phyloP scores from a whole-genome alignment of 2,329 filamentous ascomycete species.

The Colletotrichum sp. region DNA sequence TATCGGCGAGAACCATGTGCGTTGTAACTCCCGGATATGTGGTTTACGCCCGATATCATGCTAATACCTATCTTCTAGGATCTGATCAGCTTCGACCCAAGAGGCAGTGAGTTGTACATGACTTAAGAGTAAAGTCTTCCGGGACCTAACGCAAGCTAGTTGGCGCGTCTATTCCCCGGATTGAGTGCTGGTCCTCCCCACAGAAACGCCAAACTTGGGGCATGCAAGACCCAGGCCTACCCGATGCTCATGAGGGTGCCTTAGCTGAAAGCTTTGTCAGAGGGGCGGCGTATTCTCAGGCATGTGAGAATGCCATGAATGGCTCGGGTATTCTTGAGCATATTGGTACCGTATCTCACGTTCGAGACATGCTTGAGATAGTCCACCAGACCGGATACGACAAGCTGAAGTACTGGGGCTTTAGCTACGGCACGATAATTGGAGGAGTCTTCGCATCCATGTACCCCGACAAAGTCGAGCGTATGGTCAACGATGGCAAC shows the following conservation, averaged over 20 bases:
- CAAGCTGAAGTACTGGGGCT: slow-evolving; percentile 57
- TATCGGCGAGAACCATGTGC: slow-evolving; percentile 50
- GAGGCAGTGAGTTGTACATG: slow-evolving; percentile 41
- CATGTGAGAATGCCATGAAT: slow-evolving; percentile 46
- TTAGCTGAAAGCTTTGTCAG: slow-evolving; percentile 50
- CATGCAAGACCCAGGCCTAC: slow-evolving; percentile 46
- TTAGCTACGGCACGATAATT: slow-evolving; percentile 59
- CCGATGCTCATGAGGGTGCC: slow-evolving; percentile 52
- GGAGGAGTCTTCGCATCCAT: slow-evolving; percentile 57
- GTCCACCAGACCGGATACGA: slow-evolving; percentile 43
- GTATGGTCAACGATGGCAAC: slow-evolving; percentile 58
- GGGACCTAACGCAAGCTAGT: slow-evolving; percentile 29
- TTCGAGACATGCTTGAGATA: slow-evolving; percentile 54
- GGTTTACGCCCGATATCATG: neutral
- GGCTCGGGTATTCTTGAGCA: slow-evolving; percentile 42
- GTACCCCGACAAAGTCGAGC: slow-evolving; percentile 55
- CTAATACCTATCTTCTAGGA: slow-evolving; percentile 34
- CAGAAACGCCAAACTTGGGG: slow-evolving; percentile 49
- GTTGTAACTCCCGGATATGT: neutral
- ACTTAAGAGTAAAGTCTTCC: neutral
- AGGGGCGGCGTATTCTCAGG: slow-evolving; percentile 43
- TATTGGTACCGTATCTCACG: slow-evolving; percentile 48
- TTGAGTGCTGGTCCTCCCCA: slow-evolving; percentile 54
- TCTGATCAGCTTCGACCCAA: slow-evolving; percentile 56
- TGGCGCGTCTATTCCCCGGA: slow-evolving; percentile 52